Base-by-base conservation (phyloP, 2,329 filamentous ascomycete species). In the Hymenoscyphus linearis region DNA sequence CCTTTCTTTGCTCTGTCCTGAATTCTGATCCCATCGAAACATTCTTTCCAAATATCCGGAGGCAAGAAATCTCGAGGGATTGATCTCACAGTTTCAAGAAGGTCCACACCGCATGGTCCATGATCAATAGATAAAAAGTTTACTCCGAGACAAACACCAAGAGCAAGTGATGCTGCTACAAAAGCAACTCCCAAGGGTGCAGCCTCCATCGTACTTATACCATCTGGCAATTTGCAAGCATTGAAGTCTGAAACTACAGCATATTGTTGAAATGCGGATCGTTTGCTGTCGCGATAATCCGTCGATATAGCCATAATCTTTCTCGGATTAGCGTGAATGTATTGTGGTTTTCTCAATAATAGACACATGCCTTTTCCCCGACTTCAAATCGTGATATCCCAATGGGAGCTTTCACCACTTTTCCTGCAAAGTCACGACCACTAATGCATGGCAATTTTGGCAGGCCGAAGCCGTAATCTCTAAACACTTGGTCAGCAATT, bases 61-160 rank as follows among this genome's bases (percentile, higher is more conserved):
- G 88, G 82, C 2, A 91, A 75, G 0, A 70, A 66, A 0, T 81
- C 75, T 0, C 75, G 71, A 0, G 80, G 71, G 0, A 87, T 65
- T 5, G 59, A 66, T 4, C 78, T 74, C 0, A 89, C 75, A 0
- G 85, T 73, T 0, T 74, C 71, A 1, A 82, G 73, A 4, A 91
- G 72, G 69, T 91, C 80, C 0, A 87, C 87, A 0, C 88, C 3
- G 66, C 37, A n/a, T n/a, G 62, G 25, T 14, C 59, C 86, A 3
- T 72, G 67, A 2, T 76, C 76, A 1, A 80, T 69, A n/a, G 57
- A 40, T 1, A 75, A 76, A 64, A 91, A 90, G 70, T 88, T 82
- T 2, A 90, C 71, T 0, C 89, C 89, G 64, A 90, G 80, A 65
- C 85, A 91, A 40, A 91, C 79, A 0, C 88, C 87, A 0, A 92